Evolutionary conservation across 257 asterid species (phyloP).

Genomic region (Oldenlandia corymbosa): DNA sequence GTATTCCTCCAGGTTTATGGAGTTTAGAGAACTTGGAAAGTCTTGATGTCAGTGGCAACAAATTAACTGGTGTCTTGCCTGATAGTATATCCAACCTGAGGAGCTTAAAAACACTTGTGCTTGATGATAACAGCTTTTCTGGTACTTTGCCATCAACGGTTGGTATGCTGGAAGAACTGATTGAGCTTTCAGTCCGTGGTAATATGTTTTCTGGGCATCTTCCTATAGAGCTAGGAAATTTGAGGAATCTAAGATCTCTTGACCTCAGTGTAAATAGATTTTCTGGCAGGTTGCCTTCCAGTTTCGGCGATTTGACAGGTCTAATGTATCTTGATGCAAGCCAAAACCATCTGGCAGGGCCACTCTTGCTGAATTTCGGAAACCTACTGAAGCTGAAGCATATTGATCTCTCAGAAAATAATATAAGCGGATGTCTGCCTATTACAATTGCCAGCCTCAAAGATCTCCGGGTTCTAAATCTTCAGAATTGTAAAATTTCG

Average conservation of each 20-base stretch:
- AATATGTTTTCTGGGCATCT: conserved; percentile 52
- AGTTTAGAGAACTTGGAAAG: conserved; percentile 38
- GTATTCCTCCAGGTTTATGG: conserved; percentile 44
- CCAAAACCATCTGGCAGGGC: conserved; percentile 49
- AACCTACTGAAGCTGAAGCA: conserved; percentile 35
- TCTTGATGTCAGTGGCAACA: conserved; percentile 56
- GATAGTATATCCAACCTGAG: conserved; percentile 32
- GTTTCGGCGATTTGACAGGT: conserved; percentile 38
- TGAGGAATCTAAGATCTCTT: conserved; percentile 41
- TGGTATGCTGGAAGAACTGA: conserved; percentile 40
- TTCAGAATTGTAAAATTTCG: conserved; percentile 43
- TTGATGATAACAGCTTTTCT: conserved; percentile 49
- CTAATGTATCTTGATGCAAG: conserved; percentile 44
- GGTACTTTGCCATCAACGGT: conserved; percentile 51
- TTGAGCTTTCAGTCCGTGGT: conserved; percentile 48
- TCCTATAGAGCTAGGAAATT: conserved; percentile 50
- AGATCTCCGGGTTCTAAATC: conserved; percentile 39
- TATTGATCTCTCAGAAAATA: conserved; percentile 54
- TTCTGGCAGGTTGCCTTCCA: conserved; percentile 52
- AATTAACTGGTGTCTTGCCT: conserved; percentile 42
- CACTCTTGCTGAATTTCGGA: conserved; percentile 41
- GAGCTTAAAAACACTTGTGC: conserved; percentile 42
- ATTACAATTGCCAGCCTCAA: conserved; percentile 36
- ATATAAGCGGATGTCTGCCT: conserved; percentile 48
- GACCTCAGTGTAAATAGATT: conserved; percentile 60